phyloP scores from a whole-genome alignment of 306 rosid species.

The Vigna reflexopilosa region DNA sequence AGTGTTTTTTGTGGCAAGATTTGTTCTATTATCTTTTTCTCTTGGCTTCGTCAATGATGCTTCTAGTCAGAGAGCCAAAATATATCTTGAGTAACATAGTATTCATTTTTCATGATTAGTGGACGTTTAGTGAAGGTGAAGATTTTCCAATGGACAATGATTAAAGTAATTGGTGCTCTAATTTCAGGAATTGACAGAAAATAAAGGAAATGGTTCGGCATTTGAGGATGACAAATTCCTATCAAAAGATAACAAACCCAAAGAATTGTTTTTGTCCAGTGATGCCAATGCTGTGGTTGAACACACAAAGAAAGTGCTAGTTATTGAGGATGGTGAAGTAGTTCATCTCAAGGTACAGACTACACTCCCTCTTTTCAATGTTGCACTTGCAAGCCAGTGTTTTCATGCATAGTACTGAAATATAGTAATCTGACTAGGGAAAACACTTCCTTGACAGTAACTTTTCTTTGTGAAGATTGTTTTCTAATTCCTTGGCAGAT shows the following conservation, averaged over 20 bases:
- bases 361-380: constrained; percentile 19
- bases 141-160: constrained; percentile 31
- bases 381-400: constrained; percentile 8
- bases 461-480: constrained; percentile 19
- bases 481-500: constrained; percentile 7
- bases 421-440: constrained; percentile 17
- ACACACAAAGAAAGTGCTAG: constrained; percentile 92
- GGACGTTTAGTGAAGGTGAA: constrained; percentile 30
- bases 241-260: constrained; percentile 77
- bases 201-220: constrained; percentile 67
- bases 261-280: constrained; percentile 92
- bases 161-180: constrained; percentile 38
- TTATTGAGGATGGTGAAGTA: constrained; percentile 96
- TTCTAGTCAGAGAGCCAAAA: constrained; percentile 30
- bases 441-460: constrained; percentile 19
- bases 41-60: constrained; percentile 16
- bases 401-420: constrained; percentile 25
- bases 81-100: not conserved
- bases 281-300: constrained; percentile 96
- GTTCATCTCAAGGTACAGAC: constrained; percentile 89
- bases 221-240: constrained; percentile 84
- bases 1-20: not conserved
- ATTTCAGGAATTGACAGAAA: constrained; percentile 76
- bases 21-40: not conserved
- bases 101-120: constrained; percentile 27